Conservation (phyloP, 2,329 filamentous ascomycete species). For the Colletotrichum lindemuthianum region DNA sequence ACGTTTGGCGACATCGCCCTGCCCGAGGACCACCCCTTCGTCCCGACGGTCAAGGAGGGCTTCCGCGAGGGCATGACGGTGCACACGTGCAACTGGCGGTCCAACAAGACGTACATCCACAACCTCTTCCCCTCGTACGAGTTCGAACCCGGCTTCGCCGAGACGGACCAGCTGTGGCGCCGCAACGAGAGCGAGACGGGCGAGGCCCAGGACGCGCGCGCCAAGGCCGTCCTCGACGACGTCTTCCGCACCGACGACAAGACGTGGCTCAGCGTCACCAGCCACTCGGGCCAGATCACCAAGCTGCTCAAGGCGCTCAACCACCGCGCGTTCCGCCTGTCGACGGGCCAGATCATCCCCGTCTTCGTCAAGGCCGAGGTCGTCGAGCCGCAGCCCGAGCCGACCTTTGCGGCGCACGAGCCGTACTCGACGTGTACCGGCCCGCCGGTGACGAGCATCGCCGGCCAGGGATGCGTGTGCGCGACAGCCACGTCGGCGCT, state of each 20-base stretch:
- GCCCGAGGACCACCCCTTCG: conserved; percentile 61
- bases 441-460: conserved; percentile 56
- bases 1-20: conserved; percentile 67
- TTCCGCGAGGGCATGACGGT: conserved; percentile 73
- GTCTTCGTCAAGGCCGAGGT: conserved; percentile 71
- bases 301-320: conserved; percentile 64
- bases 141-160: conserved; percentile 71
- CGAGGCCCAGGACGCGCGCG: conserved; percentile 60
- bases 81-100: conserved; percentile 75
- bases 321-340: conserved; percentile 69
- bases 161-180: conserved; percentile 60
- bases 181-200: conserved; percentile 53
- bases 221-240: conserved; percentile 63
- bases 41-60: conserved; percentile 70
- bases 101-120: conserved; percentile 63
- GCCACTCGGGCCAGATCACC: conserved; percentile 67
- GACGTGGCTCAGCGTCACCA: conserved; percentile 69
- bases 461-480: conserved; percentile 54
- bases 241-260: conserved; percentile 63
- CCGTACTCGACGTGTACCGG: conserved; percentile 54
- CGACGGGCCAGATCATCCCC: conserved; percentile 75
- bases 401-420: conserved; percentile 49
- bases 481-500: conserved; percentile 39
- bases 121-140: conserved; percentile 60
- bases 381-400: conserved; percentile 41